Base-by-base conservation (phyloP, 2,329 filamentous ascomycete species). In the Elsinoe necatrix region DNA sequence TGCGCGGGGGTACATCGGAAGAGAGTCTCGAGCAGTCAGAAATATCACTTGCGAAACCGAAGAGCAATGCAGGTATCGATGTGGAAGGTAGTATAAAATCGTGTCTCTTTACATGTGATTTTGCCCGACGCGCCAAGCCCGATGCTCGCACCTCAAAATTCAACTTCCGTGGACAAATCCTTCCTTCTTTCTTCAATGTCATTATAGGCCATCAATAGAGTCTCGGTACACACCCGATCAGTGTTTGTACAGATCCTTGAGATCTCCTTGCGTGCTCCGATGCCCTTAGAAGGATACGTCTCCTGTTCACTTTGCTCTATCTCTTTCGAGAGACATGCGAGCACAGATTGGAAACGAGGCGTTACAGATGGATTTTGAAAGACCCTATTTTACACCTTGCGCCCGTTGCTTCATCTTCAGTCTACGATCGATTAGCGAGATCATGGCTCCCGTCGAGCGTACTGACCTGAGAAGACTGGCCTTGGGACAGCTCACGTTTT, bases 201-300 rank as follows among this genome's bases (percentile, higher is more conserved):
- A 34, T 82, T 78, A 70, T 84, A 85, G 89, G 85, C 87, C 85
- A 83, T 87, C 88, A 87, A 92, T 97, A 97, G 93, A 98, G 93
- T 98, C 93, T 95, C 92, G 91, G 87, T 87, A 84, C 83, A 87
- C 83, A 87, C 83, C 64, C 73, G 54, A 67, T 91, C 88, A 89
- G 81, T 97, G 82, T 87, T 89, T 90, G 84, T 87, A 89, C 87
- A 95, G 89, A 82, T 85, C 84, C 79, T 73, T 72, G 78, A 75
- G 85, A 78, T 80, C 87, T 91, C 86, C 60, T 76, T 77, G 88
- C 91, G 92, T 89, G 93, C 93, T 98, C 90, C 91, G 89, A 90
- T 87, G 80, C 87, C 87, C 92, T 86, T 89, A 95, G 88, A 87
- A 71, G 59, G 82, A 77, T 73, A 73, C 76, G 77, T 79, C 84